phyloP scores from a whole-genome alignment of 306 rosid genomes.

The Datisca glomerata region DNA sequence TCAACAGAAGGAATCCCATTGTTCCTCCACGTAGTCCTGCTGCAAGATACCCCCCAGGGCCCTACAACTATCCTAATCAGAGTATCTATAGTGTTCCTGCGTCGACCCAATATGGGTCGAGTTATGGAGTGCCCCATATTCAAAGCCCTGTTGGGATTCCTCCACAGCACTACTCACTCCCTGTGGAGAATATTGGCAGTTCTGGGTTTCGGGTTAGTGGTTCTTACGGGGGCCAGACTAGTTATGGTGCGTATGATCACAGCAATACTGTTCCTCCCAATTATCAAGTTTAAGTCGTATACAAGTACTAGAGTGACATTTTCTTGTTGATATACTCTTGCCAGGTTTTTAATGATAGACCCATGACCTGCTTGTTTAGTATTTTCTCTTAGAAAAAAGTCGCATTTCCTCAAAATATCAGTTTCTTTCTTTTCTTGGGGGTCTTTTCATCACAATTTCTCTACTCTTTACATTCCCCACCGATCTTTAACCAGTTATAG shows the following conservation, averaged over 20 bases:
- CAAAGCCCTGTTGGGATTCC: slow-evolving; percentile 53
- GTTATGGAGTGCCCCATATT: slow-evolving; percentile 35
- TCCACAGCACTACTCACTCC: slow-evolving; percentile 48
- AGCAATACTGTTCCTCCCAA: slow-evolving; percentile 32
- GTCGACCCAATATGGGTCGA: slow-evolving; percentile 34
- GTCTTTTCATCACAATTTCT: no score
- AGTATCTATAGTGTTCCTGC: slow-evolving; percentile 33
- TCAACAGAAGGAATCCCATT: slow-evolving; percentile 35
- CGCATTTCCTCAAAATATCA: no score
- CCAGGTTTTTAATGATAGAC: no score
- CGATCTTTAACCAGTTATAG: no score
- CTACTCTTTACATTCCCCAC: no score
- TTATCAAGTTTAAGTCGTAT: slow-evolving; percentile 34
- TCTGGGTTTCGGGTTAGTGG: slow-evolving; percentile 26
- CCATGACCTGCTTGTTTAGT: no score
- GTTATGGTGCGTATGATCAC: slow-evolving; percentile 41
- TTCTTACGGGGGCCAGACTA: slow-evolving; percentile 48
- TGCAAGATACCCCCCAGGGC: slow-evolving; percentile 45
- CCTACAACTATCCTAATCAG: slow-evolving; percentile 39
- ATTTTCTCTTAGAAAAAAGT: no score
- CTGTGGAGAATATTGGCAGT: slow-evolving; percentile 32
- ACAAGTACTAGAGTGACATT: no score
- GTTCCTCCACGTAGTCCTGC: slow-evolving; percentile 51
- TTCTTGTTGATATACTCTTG: no score
- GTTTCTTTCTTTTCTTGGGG: no score